These are phyloP conservation scores for Syzygium oleosum DNA, from an alignment of 345 rosid genomes.

Conservation along the genomic window DNA sequence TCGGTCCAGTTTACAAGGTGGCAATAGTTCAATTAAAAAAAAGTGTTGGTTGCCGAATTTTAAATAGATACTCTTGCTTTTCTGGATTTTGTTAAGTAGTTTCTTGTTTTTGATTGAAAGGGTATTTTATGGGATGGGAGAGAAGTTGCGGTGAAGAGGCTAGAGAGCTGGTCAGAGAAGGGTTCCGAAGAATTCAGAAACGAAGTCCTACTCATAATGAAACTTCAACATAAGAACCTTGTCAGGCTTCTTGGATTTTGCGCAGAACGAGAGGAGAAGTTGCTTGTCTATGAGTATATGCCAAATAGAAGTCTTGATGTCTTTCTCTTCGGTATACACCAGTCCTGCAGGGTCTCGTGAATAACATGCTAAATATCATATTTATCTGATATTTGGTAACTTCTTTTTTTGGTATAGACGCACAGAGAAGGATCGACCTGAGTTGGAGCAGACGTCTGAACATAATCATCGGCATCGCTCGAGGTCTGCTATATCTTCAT, in stretches of 20 bases:
- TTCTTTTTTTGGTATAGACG: neutral
- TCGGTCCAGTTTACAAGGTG: conserved; percentile 5
- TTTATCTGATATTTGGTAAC: neutral
- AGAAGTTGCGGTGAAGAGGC: conserved; percentile 22
- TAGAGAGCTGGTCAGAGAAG: conserved; percentile 20
- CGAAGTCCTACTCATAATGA: conserved; percentile 8
- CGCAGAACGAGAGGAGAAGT: conserved; percentile 5
- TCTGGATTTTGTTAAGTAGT: neutral
- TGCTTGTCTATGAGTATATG: neutral
- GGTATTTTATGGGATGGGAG: conserved; percentile 9
- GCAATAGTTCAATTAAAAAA: neutral
- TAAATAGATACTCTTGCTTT: neutral
- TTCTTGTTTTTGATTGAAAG: neutral
- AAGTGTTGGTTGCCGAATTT: neutral
- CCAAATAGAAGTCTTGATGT: conserved; percentile 21
- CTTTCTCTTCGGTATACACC: conserved; percentile 18
- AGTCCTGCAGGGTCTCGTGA: neutral
- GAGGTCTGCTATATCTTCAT: neutral
- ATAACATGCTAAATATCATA: no score
- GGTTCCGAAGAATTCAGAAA: conserved; percentile 18
- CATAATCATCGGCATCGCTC: neutral
- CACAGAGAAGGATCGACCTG: neutral
- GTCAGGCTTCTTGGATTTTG: conserved; percentile 25
- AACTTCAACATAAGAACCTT: conserved; percentile 27
- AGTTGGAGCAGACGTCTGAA: neutral